These are phyloP conservation scores for Bruguiera parviflora DNA, from an alignment of 345 rosid species.

Conservation along the genomic window DNA sequence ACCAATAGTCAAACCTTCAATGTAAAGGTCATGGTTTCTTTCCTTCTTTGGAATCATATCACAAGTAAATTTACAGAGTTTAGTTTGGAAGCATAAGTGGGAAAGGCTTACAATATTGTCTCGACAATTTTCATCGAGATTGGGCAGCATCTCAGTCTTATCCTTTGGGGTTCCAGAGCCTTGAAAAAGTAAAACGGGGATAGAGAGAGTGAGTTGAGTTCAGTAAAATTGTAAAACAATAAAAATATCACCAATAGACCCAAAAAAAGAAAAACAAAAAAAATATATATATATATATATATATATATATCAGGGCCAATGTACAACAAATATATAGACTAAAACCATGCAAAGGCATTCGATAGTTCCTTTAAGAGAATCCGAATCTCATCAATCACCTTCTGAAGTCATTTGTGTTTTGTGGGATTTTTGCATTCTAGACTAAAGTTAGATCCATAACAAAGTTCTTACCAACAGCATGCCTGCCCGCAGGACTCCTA, in stretches of 20 bases:
- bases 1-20: conserved; percentile 11
- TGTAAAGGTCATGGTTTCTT: not conserved
- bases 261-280: too few relatives aligned
- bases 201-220: not conserved
- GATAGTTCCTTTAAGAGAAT: not conserved
- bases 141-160: conserved; percentile 33
- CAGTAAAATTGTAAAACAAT: not conserved
- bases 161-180: conserved; percentile 36
- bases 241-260: too few relatives aligned
- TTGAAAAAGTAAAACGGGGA: conserved; percentile 26
- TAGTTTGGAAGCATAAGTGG: not conserved
- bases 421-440: not conserved
- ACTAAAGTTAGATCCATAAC: too few relatives aligned
- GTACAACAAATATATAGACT: too few relatives aligned
- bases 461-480: conserved; percentile 43
- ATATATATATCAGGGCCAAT: too few relatives aligned
- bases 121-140: conserved; percentile 33
- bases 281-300: too few relatives aligned
- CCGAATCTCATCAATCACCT: not conserved
- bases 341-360: not conserved
- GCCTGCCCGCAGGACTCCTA: conserved; percentile 45
- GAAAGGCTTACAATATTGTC: conserved; percentile 46
- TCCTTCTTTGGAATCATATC: not conserved
- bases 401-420: not conserved
- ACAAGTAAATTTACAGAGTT: not conserved